These are phyloP conservation scores for Cucurbita ficifolia DNA, from an alignment of 306 rosid species.

Conservation along the genomic window DNA sequence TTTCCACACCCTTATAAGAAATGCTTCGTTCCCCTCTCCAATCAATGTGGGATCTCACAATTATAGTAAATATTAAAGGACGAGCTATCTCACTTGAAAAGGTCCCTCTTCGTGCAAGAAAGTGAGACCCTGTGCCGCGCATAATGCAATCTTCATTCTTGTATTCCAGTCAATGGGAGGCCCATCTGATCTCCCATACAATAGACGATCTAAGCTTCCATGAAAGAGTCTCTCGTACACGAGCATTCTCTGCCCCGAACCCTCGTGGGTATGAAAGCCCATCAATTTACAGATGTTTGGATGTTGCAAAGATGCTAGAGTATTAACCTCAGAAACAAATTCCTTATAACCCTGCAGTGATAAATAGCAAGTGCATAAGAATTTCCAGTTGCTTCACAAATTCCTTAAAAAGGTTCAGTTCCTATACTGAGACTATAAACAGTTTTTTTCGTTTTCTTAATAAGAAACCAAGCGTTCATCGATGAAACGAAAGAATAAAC, in stretches of 20 bases:
- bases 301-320: constrained; percentile 73
- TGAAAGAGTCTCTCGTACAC: constrained; percentile 85
- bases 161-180: constrained; percentile 94
- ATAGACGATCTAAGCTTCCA: constrained; percentile 78
- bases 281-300: constrained; percentile 91
- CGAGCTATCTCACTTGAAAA: constrained; percentile 51
- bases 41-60: no score
- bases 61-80: neutral
- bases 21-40: no score
- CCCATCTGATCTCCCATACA: constrained; percentile 83
- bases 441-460: no score
- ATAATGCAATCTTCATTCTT: constrained; percentile 78
- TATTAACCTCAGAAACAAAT: constrained; percentile 62
- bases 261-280: constrained; percentile 84
- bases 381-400: neutral
- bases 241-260: constrained; percentile 65
- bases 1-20: no score
- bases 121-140: constrained; percentile 92
- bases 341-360: constrained; percentile 64
- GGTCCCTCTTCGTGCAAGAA: constrained; percentile 99
- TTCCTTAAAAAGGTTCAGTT: no score
- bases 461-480: no score
- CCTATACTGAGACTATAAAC: no score
- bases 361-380: neutral
- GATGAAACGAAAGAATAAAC: no score